Base-by-base conservation (phyloP, 805 yeast species). In the Metschnikowia kunwiensis region DNA sequence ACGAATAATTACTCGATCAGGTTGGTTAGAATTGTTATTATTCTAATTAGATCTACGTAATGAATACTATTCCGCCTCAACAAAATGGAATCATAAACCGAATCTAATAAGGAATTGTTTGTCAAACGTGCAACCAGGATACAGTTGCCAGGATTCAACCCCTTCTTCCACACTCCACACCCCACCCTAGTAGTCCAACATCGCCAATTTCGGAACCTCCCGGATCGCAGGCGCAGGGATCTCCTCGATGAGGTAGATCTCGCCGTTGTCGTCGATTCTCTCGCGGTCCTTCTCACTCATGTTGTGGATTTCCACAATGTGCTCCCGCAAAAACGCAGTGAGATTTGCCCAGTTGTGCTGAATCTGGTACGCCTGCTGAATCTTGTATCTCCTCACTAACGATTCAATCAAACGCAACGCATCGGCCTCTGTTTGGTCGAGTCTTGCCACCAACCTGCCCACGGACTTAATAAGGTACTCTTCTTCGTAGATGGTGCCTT, bases 401-500 rank as follows among this genome's bases (percentile, higher is more conserved):
- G 82, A 91, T 46, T 83, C 91, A 25, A 88, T 75, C 43, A 93
- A 70, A 44, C 74, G 73, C 14, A 74, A 51, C 2, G 93, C 89
- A 52, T 93, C 98, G 0, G 77, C 68, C 47, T 77, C 75, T 0
- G 95, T 83, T 47, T 75, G 79, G 29, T 77, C 75, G 40, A 93
- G 62, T 50, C 98, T 77, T 37, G 87, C 97, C 22, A 87, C 62
- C 57, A 93, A 72, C 56, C 99, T 78, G 4, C 95, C 93, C 40
- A 86, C 79, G 3, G 97, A 89, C 49, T 77, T 78, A 31, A 93
- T 81, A 38, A 93, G 74, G 59, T 93, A 93, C 58, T 93, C 97
- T 58, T 93, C 98, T 60, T 93, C 99, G 54, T 93, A 93, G 14
- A 93, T 84, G 5, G 97, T 91, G 30, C 97, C 97, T 66, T 93